Percentiles rank a stretch among this genome's conserved stretches.
Evolutionary conservation across 2,329 filamentous ascomycete species (phyloP).

Genomic region (Colletotrichum brevisporum): DNA sequence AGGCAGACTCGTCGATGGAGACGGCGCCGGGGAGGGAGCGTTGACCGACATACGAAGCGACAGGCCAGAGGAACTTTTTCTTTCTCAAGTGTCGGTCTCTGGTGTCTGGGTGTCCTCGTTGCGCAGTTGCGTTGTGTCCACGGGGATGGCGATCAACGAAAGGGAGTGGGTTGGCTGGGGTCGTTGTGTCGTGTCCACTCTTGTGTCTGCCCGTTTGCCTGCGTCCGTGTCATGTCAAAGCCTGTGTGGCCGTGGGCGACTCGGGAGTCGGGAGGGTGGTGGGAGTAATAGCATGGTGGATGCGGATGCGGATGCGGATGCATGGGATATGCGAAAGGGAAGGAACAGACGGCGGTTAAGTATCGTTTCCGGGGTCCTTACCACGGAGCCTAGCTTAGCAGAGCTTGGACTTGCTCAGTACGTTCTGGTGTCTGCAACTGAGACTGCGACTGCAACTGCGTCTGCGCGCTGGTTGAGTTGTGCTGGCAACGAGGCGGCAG

Average conservation of each 20-base stretch:
- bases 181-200: no score
- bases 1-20: conserved; percentile 7
- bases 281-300: conserved; percentile 14
- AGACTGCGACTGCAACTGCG: no score
- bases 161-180: background rate
- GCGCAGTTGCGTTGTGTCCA: conserved; percentile 12
- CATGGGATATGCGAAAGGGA: conserved; percentile 36
- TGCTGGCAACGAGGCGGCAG: conserved; percentile 10
- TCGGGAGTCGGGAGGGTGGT: background rate
- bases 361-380: background rate
- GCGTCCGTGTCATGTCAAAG: conserved; percentile 25
- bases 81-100: background rate
- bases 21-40: conserved; percentile 4
- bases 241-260: conserved; percentile 25
- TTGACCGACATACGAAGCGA: conserved; percentile 11
- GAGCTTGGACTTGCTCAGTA: conserved; percentile 30
- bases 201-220: background rate
- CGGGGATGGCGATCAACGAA: background rate
- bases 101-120: background rate
- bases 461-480: background rate
- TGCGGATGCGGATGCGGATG: conserved; percentile 16
- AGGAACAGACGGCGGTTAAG: conserved; percentile 31
- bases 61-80: conserved; percentile 1
- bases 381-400: background rate
- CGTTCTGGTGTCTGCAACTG: background rate